Conservation (phyloP, 2,329 filamentous ascomycete species). For the Aureobasidium lini region DNA sequence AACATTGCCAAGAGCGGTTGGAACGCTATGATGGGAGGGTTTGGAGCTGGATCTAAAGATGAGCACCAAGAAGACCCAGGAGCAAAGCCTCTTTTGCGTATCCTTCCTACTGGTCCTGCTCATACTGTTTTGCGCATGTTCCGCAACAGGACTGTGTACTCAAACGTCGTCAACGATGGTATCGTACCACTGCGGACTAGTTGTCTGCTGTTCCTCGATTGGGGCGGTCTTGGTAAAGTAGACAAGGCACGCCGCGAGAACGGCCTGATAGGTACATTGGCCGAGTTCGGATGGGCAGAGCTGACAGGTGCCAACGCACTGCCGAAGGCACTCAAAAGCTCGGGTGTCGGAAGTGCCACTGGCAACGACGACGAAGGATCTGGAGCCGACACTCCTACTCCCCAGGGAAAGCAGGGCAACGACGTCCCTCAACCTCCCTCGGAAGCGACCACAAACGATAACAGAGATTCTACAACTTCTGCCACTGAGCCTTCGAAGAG, state of each 20-base stretch:
- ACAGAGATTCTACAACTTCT: constrained; percentile 21
- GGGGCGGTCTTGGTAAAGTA: constrained; percentile 86
- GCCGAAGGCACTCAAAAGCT: constrained; percentile 1
- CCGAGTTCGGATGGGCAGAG: constrained; percentile 92
- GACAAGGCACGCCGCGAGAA: constrained; percentile 91
- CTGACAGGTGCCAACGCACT: constrained; percentile 58
- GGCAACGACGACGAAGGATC: constrained; percentile 23
- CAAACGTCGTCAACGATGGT: constrained; percentile 94
- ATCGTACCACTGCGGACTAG: constrained; percentile 93
- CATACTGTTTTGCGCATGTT: constrained; percentile 83
- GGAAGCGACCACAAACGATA: constrained; percentile 59
- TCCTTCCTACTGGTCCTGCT: constrained; percentile 84
- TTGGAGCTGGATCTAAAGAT: constrained; percentile 54
- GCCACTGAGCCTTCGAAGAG: background rate
- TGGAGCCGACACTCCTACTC: constrained; percentile 16
- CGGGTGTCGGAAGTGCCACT: constrained; percentile 11
- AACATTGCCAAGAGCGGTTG: constrained; percentile 79
- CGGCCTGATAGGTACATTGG: constrained; percentile 83
- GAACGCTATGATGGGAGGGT: constrained; percentile 77
- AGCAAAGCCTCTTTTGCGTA: constrained; percentile 80
- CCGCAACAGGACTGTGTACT: constrained; percentile 84
- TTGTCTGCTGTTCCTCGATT: constrained; percentile 92
- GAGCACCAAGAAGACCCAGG: constrained; percentile 58
- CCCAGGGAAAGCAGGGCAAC: constrained; percentile 22
- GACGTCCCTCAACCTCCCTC: constrained; percentile 64